These are phyloP conservation scores for Saccharomycopsis sp. DNA, from an alignment of 805 yeast genomes.

Conservation along the genomic window DNA sequence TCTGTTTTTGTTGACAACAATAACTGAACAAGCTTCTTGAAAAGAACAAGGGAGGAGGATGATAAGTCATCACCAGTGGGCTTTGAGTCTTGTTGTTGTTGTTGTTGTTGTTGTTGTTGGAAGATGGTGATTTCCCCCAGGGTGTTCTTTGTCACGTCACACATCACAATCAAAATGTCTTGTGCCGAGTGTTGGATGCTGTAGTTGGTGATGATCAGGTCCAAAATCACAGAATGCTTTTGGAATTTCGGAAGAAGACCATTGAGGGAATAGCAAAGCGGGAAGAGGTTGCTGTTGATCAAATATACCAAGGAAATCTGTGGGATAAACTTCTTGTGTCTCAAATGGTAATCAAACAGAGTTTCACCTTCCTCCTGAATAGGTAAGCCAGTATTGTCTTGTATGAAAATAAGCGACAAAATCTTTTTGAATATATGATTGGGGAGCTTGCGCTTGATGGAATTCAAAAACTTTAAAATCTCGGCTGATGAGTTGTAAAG, in stretches of 20 bases:
- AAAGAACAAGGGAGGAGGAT: background rate
- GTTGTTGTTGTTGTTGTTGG: no score
- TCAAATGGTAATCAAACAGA: slow-evolving; percentile 2
- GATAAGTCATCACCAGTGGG: no score
- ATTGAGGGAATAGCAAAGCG: slow-evolving; percentile 11
- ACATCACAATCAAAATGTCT: slow-evolving; percentile 14
- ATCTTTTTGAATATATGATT: slow-evolving; percentile 6
- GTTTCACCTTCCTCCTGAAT: slow-evolving; percentile 2
- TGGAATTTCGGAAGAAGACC: slow-evolving; percentile 11
- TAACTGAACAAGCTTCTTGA: slow-evolving; percentile 12
- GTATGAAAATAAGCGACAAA: slow-evolving; percentile 7
- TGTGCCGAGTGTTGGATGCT: slow-evolving; percentile 13
- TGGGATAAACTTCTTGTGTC: slow-evolving; percentile 11
- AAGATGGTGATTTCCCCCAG: background rate
- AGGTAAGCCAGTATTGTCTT: no score
- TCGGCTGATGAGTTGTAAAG: background rate
- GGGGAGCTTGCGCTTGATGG: slow-evolving; percentile 11
- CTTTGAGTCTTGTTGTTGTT: slow-evolving; percentile 1
- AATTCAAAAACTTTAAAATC: no score
- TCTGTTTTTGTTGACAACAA: slow-evolving; percentile 12
- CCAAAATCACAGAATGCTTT: slow-evolving; percentile 11
- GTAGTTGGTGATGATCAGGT: slow-evolving; percentile 7
- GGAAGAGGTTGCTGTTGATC: slow-evolving; percentile 12
- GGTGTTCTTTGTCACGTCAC: background rate
- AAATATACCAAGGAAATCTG: slow-evolving; percentile 13